Evolutionary conservation across 2,329 filamentous ascomycete genomes (phyloP), one percentile per base, ranked within the genome.

Genomic region (Fusarium ambrosium): DNA sequence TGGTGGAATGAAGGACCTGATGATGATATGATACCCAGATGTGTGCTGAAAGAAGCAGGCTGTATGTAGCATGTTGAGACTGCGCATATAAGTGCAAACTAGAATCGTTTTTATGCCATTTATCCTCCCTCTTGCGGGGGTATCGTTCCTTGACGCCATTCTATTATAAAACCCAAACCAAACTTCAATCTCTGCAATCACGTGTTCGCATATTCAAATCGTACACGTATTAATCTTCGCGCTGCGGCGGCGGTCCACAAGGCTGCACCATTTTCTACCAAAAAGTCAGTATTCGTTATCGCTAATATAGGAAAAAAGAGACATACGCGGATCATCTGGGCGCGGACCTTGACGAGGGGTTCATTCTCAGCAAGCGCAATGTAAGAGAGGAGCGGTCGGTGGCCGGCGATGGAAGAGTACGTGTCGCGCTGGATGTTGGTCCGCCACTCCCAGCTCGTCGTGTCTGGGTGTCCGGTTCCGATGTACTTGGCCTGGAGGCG

Each of bases 381-480:
- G 83, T 98, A 98, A 43, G 94, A 91, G 18, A 98, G 88, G 70
- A 98, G 88, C 9, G 95, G 93, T 18, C 95, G 94, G 82, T 99
- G 97, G 22, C 97, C 97, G 74, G 97, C 90, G 79, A 97, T 95
- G 73, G 92, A 95, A 22, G 95, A 91, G 82, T 96, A 95, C 24
- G 93, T 97, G 86, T 99, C 97, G 82, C 97, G 95, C 81, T 95
- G 91, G 81, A 98, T 96, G 86, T 98, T 99, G 70, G 94, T 95
- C 61, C 93, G 93, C 95, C 95, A 99, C 86, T 99, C 97, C 92
- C 97, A 97, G 84, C 95, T 97, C 29, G 95, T 97, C 16, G 96
- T 98, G 86, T 99, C 97, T 51, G 96, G 94, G 84, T 98, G 95
- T 27, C 97, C 97, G 5, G 97, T 98, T 78, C 97, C 97, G 80